phyloP scores from a whole-genome alignment of 352 stramenopile genomes.

The Globisporangium abappressorium region DNA sequence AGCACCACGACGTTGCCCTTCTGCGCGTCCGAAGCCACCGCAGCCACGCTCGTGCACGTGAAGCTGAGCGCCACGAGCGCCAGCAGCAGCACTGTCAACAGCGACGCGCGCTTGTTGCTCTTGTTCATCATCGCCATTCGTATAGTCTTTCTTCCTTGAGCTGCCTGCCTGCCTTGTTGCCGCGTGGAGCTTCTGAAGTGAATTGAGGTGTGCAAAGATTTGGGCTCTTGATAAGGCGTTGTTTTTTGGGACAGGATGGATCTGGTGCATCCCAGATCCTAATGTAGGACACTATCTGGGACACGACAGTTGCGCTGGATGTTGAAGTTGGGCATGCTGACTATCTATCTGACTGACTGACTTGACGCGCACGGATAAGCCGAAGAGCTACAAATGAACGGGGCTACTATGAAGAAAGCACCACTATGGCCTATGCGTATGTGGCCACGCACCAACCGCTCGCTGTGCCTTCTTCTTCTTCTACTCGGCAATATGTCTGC shows the following conservation, averaged over 20 bases:
- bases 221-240: not conserved
- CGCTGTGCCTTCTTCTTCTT: not conserved
- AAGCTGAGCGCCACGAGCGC: constrained; percentile 27
- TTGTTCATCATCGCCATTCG: constrained; percentile 3
- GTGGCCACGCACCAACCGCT: not conserved
- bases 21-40: constrained; percentile 15
- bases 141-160: not conserved
- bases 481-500: not conserved
- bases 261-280: not conserved
- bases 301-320: not conserved
- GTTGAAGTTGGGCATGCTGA: not conserved
- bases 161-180: not conserved
- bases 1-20: constrained; percentile 62
- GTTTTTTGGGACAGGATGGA: not conserved
- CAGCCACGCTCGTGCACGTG: not conserved
- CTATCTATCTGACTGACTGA: not conserved
- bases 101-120: constrained; percentile 10
- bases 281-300: not conserved
- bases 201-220: constrained; percentile 5
- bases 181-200: constrained; percentile 6
- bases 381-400: not conserved
- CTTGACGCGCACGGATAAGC: not conserved
- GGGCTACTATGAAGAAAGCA: not conserved
- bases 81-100: constrained; percentile 15
- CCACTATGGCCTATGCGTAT: not conserved